These are phyloP conservation scores for Acanthamoeba sp. DNA, from an alignment of 208 protist species.

Conservation along the genomic window DNA sequence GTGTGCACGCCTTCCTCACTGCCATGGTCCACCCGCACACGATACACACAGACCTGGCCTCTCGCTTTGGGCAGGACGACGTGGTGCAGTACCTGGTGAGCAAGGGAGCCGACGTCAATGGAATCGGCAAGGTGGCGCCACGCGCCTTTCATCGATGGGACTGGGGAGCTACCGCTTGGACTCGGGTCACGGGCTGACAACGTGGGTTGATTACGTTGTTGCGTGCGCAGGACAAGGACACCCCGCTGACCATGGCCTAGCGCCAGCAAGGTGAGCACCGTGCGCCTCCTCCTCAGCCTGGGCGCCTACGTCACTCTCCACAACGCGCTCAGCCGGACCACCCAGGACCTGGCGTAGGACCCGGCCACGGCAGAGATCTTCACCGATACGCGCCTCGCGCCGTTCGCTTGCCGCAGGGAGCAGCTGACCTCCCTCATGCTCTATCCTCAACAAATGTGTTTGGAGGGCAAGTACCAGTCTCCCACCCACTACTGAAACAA, in stretches of 20 bases:
- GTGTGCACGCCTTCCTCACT: background rate
- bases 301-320: background rate
- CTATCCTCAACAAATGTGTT: too few relatives aligned
- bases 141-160: too few relatives aligned
- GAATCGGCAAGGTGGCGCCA: background rate
- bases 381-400: too few relatives aligned
- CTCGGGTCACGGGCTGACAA: background rate
- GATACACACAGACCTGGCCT: conserved; percentile 14
- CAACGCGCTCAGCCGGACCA: background rate
- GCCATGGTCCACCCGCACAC: too few relatives aligned
- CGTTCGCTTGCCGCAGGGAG: too few relatives aligned
- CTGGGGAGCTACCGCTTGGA: too few relatives aligned
- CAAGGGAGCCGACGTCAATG: background rate
- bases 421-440: too few relatives aligned
- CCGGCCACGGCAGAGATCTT: conserved; percentile 9
- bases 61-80: conserved; percentile 20
- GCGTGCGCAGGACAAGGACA: background rate
- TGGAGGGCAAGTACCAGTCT: too few relatives aligned
- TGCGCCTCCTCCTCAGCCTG: conserved; percentile 16
- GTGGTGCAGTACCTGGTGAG: conserved; percentile 26
- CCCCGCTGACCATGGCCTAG: background rate
- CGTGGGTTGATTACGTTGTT: background rate
- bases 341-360: background rate
- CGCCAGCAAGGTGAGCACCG: conserved; percentile 33
- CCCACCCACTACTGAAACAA: too few relatives aligned